A percentile compares a stretch with the other conserved stretches of the same genome.
phyloP scores from a whole-genome alignment of 2,329 filamentous ascomycete genomes.

The Aspergillus niger region DNA sequence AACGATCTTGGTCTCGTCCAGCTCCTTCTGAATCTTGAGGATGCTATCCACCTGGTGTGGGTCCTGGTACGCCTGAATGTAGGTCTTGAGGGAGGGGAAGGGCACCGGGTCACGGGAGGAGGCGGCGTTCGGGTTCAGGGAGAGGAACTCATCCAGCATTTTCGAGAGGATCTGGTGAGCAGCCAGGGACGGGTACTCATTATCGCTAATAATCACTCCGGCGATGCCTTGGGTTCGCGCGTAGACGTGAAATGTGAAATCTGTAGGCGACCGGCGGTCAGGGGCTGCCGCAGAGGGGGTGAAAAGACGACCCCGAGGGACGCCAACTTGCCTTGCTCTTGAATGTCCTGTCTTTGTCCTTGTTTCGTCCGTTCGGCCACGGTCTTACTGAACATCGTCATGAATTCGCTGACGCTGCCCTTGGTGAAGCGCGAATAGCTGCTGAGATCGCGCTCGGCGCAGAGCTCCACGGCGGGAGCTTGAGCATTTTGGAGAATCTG shows the following conservation, averaged over 20 bases:
- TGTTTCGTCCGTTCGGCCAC: slow-evolving; percentile 81
- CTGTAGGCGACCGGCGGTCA: slow-evolving; percentile 14
- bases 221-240: slow-evolving; percentile 69
- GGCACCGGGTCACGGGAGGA: slow-evolving; percentile 51
- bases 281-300: slow-evolving; percentile 3
- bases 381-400: slow-evolving; percentile 82
- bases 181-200: slow-evolving; percentile 73
- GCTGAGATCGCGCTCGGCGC: slow-evolving; percentile 73
- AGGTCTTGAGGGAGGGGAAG: slow-evolving; percentile 76
- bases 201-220: slow-evolving; percentile 75
- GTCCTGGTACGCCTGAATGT: slow-evolving; percentile 79
- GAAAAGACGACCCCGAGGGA: not conserved
- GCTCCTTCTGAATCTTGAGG: slow-evolving; percentile 91
- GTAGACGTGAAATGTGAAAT: slow-evolving; percentile 69
- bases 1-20: slow-evolving; percentile 96
- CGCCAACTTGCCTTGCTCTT: slow-evolving; percentile 46
- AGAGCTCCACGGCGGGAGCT: slow-evolving; percentile 75
- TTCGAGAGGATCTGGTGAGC: slow-evolving; percentile 87
- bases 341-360: slow-evolving; percentile 82
- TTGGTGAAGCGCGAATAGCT: slow-evolving; percentile 78
- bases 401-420: slow-evolving; percentile 64
- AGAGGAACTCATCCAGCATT: slow-evolving; percentile 82
- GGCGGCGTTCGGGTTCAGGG: slow-evolving; percentile 65
- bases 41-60: slow-evolving; percentile 88
- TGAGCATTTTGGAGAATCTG: slow-evolving; percentile 80